phyloP scores from a whole-genome alignment of 169 alveolate species.

The Eimeria sp. region DNA sequence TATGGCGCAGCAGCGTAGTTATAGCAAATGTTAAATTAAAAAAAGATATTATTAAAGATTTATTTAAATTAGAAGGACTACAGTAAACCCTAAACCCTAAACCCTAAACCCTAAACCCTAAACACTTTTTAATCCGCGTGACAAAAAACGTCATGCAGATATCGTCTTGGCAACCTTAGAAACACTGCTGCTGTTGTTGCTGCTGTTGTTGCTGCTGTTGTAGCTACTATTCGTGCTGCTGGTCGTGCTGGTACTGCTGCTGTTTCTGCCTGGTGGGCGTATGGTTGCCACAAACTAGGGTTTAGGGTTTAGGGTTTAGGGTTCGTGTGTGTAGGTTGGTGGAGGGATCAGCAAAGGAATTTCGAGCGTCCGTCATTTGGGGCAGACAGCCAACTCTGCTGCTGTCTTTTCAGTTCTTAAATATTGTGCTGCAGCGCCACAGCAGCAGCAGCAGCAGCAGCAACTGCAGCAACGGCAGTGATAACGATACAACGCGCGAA shows the following conservation, averaged over 20 bases:
- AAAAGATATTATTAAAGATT: background rate
- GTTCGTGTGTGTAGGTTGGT: conserved; percentile 23
- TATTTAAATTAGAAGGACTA: background rate
- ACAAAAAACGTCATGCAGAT: background rate
- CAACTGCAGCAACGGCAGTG: background rate
- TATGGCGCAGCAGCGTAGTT: conserved; percentile 3
- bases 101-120: conserved; percentile 47
- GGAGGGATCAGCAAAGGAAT: conserved; percentile 20
- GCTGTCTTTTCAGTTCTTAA: conserved; percentile 19
- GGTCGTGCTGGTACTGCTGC: background rate
- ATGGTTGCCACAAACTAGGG: no score
- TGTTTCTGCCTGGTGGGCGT: background rate
- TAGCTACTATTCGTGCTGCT: background rate
- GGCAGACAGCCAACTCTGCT: conserved; percentile 25
- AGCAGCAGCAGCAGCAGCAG: conserved; percentile 1
- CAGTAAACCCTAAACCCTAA: conserved; percentile 45
- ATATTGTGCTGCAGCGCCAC: conserved; percentile 33
- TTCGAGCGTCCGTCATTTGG: conserved; percentile 23
- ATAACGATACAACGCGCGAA: background rate
- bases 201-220: conserved; percentile 3
- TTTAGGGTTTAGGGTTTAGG: conserved; percentile 43
- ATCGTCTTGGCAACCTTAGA: background rate
- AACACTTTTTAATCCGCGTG: background rate
- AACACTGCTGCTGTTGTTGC: background rate
- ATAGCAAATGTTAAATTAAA: background rate